Evolutionary conservation across 208 protist species (phyloP).

Genomic region (Trypanosoma scelopori): DNA sequence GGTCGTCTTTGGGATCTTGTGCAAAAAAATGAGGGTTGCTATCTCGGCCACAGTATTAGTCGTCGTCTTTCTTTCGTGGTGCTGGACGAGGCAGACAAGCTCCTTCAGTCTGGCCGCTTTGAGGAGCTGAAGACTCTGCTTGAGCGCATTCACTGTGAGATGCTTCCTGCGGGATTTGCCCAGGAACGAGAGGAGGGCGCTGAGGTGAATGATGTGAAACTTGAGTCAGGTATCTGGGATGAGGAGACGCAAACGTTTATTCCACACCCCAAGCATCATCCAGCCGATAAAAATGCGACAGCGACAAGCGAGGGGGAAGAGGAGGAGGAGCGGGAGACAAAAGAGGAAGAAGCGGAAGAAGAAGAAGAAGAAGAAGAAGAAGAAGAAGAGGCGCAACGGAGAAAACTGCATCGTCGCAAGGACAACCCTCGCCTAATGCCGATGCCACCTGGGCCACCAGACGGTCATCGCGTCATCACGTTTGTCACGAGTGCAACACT

Average conservation of each 20-base stretch:
- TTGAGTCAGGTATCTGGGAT: conserved; percentile 76
- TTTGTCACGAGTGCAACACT: conserved; percentile 91
- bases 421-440: conserved; percentile 66
- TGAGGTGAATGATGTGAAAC: conserved; percentile 44
- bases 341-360: not conserved
- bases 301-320: not conserved
- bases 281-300: conserved; percentile 22
- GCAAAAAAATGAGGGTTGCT: conserved; percentile 88
- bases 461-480: conserved; percentile 65
- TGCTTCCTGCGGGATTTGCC: conserved; percentile 78
- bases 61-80: conserved; percentile 94
- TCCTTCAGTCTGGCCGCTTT: conserved; percentile 97
- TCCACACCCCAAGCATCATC: conserved; percentile 45
- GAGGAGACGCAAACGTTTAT: conserved; percentile 66
- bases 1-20: conserved; percentile 88
- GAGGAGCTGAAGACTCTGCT: conserved; percentile 97
- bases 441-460: conserved; percentile 74
- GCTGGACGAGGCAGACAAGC: conserved; percentile 98
- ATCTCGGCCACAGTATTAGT: conserved; percentile 94
- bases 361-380: conserved; percentile 2
- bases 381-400: not conserved
- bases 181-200: conserved; percentile 79
- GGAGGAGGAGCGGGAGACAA: not conserved
- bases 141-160: conserved; percentile 93
- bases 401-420: conserved; percentile 33